Evolutionary conservation across 2,329 filamentous ascomycete genomes (phyloP).

Genomic region (Stemphylium lycopersici): DNA sequence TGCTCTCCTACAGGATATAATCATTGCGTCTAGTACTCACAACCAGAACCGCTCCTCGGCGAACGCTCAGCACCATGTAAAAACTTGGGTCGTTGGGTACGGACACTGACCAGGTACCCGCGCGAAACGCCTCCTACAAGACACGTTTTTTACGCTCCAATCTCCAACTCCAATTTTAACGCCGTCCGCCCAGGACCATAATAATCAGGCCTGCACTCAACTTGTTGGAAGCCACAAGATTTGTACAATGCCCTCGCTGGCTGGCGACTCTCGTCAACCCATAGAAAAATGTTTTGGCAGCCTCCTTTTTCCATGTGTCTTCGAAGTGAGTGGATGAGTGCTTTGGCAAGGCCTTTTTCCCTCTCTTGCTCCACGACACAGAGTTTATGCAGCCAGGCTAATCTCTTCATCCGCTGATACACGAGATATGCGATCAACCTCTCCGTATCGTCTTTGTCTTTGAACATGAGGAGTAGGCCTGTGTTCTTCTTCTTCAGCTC

Average conservation of each 20-base stretch:
- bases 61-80: too few species aligned
- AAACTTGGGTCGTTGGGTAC: too few species aligned
- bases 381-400: slow-evolving; percentile 59
- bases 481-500: slow-evolving; percentile 59
- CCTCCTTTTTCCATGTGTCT: slow-evolving; percentile 53
- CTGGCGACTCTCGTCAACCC: slow-evolving; percentile 58
- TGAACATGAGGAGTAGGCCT: slow-evolving; percentile 48
- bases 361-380: slow-evolving; percentile 57
- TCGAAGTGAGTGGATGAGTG: slow-evolving; percentile 54
- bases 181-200: slow-evolving; percentile 58
- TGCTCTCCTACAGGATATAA: neutral
- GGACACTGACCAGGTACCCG: too few species aligned
- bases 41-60: too few species aligned
- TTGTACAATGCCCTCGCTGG: slow-evolving; percentile 55
- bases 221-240: slow-evolving; percentile 54
- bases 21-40: too few species aligned
- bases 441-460: slow-evolving; percentile 15
- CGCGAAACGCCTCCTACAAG: neutral
- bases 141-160: slow-evolving; percentile 15
- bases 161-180: slow-evolving; percentile 28
- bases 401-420: slow-evolving; percentile 32
- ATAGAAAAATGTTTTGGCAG: slow-evolving; percentile 57
- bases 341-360: slow-evolving; percentile 54
- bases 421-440: slow-evolving; percentile 53
- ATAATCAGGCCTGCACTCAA: slow-evolving; percentile 56